phyloP scores from a whole-genome alignment of 169 alveolate genomes.

The Eimeria sp. region DNA sequence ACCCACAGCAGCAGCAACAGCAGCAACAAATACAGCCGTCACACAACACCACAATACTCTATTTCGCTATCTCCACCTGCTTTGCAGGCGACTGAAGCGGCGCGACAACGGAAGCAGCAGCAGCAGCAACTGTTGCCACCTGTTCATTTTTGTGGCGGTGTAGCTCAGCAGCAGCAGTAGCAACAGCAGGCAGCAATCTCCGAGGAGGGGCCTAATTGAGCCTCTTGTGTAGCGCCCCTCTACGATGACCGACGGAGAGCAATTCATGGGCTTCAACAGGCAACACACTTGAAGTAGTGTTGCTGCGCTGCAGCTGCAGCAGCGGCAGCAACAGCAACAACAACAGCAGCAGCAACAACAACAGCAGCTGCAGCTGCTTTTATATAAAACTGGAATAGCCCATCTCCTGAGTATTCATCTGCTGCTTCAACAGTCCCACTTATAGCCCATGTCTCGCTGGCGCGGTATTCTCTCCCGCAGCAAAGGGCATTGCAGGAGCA shows the following conservation, averaged over 20 bases:
- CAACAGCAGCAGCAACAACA: background rate
- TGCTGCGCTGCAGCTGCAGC: background rate
- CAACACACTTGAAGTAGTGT: background rate
- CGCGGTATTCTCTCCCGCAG: conserved; percentile 54
- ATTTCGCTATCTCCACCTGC: background rate
- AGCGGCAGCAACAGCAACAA: background rate
- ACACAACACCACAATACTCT: no score
- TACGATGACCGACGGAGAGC: background rate
- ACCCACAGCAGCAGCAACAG: background rate
- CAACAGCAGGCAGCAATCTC: background rate
- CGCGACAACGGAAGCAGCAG: conserved; percentile 15
- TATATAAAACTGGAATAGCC: background rate
- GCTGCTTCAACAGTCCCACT: background rate
- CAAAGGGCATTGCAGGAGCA: conserved; percentile 16
- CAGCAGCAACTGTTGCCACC: background rate
- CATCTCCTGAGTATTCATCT: background rate
- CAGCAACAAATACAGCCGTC: background rate
- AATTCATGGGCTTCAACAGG: background rate
- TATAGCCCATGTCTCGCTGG: conserved; percentile 62
- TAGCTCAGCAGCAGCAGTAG: background rate
- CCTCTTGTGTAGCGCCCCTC: background rate
- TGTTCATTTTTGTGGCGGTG: background rate
- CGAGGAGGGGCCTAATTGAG: no score
- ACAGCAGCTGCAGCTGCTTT: background rate
- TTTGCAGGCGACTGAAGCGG: background rate